Conservation (phyloP, 2,329 filamentous ascomycete species). For the Fusarium guadeloupense region DNA sequence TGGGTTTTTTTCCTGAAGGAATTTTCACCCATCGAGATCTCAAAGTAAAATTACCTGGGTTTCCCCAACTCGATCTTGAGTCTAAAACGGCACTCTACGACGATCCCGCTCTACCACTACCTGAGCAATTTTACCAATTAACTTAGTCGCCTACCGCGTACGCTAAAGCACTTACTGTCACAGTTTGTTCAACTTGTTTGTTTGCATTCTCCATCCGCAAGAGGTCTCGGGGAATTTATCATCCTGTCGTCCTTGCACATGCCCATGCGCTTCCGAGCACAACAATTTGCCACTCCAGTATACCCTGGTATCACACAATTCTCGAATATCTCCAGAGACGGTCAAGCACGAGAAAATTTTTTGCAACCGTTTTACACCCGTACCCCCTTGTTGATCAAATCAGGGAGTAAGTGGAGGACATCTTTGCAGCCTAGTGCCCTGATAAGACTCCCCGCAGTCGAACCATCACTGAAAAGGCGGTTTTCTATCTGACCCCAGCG, state of each 20-base stretch:
- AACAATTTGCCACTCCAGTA: conserved; percentile 43
- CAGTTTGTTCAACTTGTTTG: conserved; percentile 19
- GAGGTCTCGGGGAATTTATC: conserved; percentile 38
- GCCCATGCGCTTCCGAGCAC: conserved; percentile 34
- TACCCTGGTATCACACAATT: conserved; percentile 43
- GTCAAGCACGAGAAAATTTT: conserved; percentile 37
- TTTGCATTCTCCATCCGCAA: conserved; percentile 24
- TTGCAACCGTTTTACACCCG: conserved; percentile 26
- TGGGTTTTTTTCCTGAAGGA: conserved; percentile 29
- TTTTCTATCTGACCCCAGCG: conserved; percentile 25
- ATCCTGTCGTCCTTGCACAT: conserved; percentile 44
- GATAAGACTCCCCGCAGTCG: conserved; percentile 43
- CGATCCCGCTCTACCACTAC: conserved; percentile 6
- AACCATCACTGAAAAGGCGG: conserved; percentile 39
- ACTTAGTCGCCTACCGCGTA: conserved; percentile 5
- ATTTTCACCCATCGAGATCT: conserved; percentile 39
- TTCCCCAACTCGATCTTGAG: conserved; percentile 27
- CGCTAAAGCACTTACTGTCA: not conserved
- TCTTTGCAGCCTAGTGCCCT: conserved; percentile 31
- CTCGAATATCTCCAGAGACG: conserved; percentile 38
- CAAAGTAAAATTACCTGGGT: conserved; percentile 14
- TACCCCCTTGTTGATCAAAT: conserved; percentile 34
- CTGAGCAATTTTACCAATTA: conserved; percentile 4
- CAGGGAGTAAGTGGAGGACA: conserved; percentile 39
- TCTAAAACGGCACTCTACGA: conserved; percentile 20